Evolutionary conservation across 2,329 filamentous ascomycete species (phyloP).

Genomic region (Chrysosporium queenslandicum): DNA sequence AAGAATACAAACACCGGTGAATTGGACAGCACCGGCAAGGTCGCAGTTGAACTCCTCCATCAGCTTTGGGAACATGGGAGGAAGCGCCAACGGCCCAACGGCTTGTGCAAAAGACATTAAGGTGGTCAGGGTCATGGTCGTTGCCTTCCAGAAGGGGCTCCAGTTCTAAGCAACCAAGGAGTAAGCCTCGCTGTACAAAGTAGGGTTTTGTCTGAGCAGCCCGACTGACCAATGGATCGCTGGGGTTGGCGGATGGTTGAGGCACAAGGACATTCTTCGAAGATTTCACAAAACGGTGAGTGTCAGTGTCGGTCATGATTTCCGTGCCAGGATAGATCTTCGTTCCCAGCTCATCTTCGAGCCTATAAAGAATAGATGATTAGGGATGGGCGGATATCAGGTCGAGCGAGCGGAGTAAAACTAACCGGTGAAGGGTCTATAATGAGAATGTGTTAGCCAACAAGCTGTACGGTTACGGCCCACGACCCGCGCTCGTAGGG

Average conservation of each 20-base stretch:
- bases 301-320: constrained; percentile 52
- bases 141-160: constrained; percentile 41
- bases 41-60: constrained; percentile 47
- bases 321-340: constrained; percentile 50
- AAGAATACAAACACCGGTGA: constrained; percentile 48
- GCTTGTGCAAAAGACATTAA: constrained; percentile 45
- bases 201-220: background rate
- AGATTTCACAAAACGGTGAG: constrained; percentile 54
- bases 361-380: constrained; percentile 22
- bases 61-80: constrained; percentile 51
- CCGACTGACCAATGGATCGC: constrained; percentile 36
- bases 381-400: background rate
- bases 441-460: background rate
- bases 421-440: constrained; percentile 23
- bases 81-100: constrained; percentile 46
- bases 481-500: too few species aligned
- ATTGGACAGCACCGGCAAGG: constrained; percentile 46
- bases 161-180: constrained; percentile 38
- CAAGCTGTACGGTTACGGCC: too few species aligned
- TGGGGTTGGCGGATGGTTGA: constrained; percentile 40
- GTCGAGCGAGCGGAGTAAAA: background rate
- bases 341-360: constrained; percentile 44
- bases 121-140: constrained; percentile 39
- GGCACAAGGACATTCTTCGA: constrained; percentile 41
- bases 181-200: background rate